Evolutionary conservation across 1,139 yeast genomes (phyloP).

Genomic region (Spencermartinsiella ligniputridi): DNA sequence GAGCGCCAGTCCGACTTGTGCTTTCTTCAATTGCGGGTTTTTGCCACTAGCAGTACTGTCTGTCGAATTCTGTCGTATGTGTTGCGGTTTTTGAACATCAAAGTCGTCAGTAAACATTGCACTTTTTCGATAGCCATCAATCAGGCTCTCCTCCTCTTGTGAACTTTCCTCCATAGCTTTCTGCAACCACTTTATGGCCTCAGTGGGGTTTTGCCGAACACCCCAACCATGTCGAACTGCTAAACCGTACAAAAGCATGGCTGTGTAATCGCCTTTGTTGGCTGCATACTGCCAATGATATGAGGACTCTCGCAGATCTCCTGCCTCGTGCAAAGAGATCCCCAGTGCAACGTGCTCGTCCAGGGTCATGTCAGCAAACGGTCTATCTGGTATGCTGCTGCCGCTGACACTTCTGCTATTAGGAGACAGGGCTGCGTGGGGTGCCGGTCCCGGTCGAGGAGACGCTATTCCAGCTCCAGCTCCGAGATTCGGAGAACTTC

Average conservation of each 20-base stretch:
- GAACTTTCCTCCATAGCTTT: constrained; percentile 38
- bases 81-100: neutral
- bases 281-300: constrained; percentile 65
- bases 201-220: constrained; percentile 52
- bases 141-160: constrained; percentile 14
- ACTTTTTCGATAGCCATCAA: constrained; percentile 8
- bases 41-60: constrained; percentile 9
- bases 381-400: constrained; percentile 10
- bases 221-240: constrained; percentile 73
- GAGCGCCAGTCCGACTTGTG: constrained; percentile 40
- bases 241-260: constrained; percentile 67
- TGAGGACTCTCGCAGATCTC: constrained; percentile 64
- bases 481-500: neutral
- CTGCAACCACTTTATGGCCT: constrained; percentile 60
- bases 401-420: constrained; percentile 4
- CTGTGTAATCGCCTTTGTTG: constrained; percentile 55
- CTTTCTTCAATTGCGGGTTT: constrained; percentile 22
- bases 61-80: neutral
- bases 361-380: constrained; percentile 26
- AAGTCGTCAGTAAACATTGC: neutral
- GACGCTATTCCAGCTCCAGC: neutral
- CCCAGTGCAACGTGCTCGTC: constrained; percentile 50
- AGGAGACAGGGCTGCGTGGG: constrained; percentile 2
- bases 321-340: constrained; percentile 49
- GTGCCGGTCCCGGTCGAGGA: neutral